Evolutionary conservation across 2,329 filamentous ascomycete genomes (phyloP).

Genomic region (Botryotinia calthae): DNA sequence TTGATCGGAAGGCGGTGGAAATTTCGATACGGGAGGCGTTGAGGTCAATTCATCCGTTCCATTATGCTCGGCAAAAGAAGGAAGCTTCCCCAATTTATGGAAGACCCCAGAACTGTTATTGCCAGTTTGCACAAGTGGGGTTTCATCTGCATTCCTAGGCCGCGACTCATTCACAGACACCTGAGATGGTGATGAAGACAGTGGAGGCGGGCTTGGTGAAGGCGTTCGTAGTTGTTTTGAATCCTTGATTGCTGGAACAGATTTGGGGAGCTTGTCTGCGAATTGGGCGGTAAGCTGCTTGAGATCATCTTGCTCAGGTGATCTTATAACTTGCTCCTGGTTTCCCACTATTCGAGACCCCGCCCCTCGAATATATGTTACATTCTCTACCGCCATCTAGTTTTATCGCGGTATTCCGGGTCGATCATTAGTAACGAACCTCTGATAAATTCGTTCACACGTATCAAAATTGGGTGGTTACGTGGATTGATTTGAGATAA

Average conservation of each 20-base stretch:
- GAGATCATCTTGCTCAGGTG: conserved; percentile 3
- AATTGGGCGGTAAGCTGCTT: background rate
- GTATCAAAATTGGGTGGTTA: background rate
- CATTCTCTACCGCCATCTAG: conserved; percentile 21
- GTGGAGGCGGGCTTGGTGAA: background rate
- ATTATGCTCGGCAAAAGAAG: background rate
- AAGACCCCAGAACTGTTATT: conserved; percentile 25
- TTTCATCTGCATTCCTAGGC: background rate
- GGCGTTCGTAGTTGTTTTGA: background rate
- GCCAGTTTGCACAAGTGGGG: conserved; percentile 22
- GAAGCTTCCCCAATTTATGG: background rate
- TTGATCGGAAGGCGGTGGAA: conserved; percentile 26
- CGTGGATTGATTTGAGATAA: conserved; percentile 6
- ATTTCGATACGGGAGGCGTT: conserved; percentile 30
- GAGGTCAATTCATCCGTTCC: conserved; percentile 18
- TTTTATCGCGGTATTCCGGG: background rate
- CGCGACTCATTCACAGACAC: background rate
- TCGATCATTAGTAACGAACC: background rate
- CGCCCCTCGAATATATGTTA: background rate
- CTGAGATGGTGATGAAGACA: background rate
- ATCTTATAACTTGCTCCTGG: background rate
- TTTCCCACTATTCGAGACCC: background rate
- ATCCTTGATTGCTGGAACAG: background rate
- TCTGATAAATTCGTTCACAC: background rate
- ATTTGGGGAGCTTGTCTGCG: background rate